Evolutionary conservation across 2,329 filamentous ascomycete genomes (phyloP), one percentile per base, ranked within the genome.

Genomic region (Fusarium sacchari): DNA sequence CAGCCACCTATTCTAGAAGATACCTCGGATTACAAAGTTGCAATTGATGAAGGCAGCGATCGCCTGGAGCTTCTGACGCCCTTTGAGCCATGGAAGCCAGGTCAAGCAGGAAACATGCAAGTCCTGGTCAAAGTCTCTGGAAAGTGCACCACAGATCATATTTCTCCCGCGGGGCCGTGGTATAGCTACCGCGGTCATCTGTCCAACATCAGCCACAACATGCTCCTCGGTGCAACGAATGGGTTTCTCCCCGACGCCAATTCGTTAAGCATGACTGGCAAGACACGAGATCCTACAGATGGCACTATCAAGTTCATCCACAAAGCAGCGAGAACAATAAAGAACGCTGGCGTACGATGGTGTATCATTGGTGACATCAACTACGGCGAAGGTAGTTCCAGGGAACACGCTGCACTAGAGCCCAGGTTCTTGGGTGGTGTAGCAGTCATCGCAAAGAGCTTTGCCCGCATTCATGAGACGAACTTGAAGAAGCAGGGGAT

Each of bases 121-220:
- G 40, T 99, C n/a, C 92, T 99, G 18, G 95, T 97, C 87, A 98
- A 98, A 85, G 93, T 98, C 73, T 93, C 95, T 66, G 96, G 96
- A 71, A 97, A 98, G 85, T 98, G 96, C 88, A 98, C 96, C 59
- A 98, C 96, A 34, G 96, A 98, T 84, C 98, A 96, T 75, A 98
- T 98, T 83, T 98, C 94, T n/a, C 95, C 95, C 4, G 95, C 95
- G 1, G 95, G 95, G 4, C 95, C 94, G 12, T 97, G 95, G 95
- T 90, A 98, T 76, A 98, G 98, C 85, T 99, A 98, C 90, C 98
- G 98, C 87, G 96, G 96, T 72, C 96, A 99, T 83, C 90, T 99
- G 66, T 94, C 96, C 82, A 99, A 99, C 87, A 99, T 99, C 82
- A 93, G 92, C 75, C 94, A 94, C 80, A 99, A 99, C 88, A 98